Evolutionary conservation across 768 basidiomycete genomes (phyloP).

Genomic region (Naganishia vishniacii): DNA sequence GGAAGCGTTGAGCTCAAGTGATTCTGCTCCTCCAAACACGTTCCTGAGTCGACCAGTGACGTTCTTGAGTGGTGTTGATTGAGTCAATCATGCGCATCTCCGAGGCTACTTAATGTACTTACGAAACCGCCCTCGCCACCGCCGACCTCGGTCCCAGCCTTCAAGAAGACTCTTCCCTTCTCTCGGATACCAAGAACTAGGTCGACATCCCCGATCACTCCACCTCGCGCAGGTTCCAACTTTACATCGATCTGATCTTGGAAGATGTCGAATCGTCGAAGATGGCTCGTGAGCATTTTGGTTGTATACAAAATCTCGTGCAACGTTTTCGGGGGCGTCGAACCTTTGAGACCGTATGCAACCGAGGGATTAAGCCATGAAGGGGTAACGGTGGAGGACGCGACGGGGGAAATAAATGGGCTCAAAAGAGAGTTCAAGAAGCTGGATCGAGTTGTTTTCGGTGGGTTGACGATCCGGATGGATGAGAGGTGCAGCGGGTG

Average conservation of each 20-base stretch:
- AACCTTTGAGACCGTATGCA: conserved; percentile 32
- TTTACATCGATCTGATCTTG: conserved; percentile 71
- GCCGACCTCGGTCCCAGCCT: conserved; percentile 82
- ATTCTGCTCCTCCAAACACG: conserved; percentile 85
- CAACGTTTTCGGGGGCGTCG: conserved; percentile 51
- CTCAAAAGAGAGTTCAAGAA: conserved; percentile 76
- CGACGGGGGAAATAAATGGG: conserved; percentile 55
- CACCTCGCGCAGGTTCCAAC: conserved; percentile 53
- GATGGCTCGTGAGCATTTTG: conserved; percentile 59
- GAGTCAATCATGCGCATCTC: conserved; percentile 5
- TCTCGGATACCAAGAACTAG: conserved; percentile 56
- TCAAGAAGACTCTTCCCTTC: conserved; percentile 67
- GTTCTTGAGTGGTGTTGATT: conserved; percentile 53
- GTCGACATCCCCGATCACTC: conserved; percentile 45
- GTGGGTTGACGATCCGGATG: conserved; percentile 74
- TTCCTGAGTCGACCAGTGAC: conserved; percentile 77
- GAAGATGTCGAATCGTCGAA: conserved; percentile 75
- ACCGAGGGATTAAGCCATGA: conserved; percentile 38
- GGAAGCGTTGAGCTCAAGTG: conserved; percentile 72
- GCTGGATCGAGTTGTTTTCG: conserved; percentile 61
- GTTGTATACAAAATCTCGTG: conserved; percentile 67
- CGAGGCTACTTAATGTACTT: conserved; percentile 45
- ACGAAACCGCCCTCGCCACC: conserved; percentile 92
- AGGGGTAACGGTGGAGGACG: conserved; percentile 30
- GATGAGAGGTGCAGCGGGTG: conserved; percentile 65